Evolutionary conservation across 1,139 yeast genomes (phyloP), one percentile per base, ranked within the genome.

Genomic region (Geotrichum reessii): DNA sequence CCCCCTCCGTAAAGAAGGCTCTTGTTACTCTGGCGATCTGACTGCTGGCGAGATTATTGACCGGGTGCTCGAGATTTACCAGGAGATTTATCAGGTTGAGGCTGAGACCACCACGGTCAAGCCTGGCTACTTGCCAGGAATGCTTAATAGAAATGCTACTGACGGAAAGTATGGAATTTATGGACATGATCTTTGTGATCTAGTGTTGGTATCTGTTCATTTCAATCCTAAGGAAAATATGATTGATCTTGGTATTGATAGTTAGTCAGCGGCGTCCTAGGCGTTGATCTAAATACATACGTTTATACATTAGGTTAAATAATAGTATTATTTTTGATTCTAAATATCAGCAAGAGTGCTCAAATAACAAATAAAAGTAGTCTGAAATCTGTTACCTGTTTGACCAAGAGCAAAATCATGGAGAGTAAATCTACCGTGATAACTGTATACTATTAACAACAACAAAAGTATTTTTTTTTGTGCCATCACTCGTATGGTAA

Each of bases 151-250:
- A 27, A 54, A 53, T 31, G 51, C 58, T 4, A 58, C 60, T 1
- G 53, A 58, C 28, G 60, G 60, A 17, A 58, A 54, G 19, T 58
- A 58, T 11, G 60, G 60, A 6, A 42, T 58, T n/a, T 58, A 47
- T 31, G 60, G 60, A 2, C 60, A 58, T 51, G 58, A n/a, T 19
- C 48, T 58, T 28, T 47, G 49, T 21, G 60, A 58, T 27, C 28
- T 58, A 47, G 52, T 53, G 11, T 47, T 54, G 25, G 40, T 44
- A 14, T 37, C 52, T 9, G 37, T 51, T 14, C 31, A 47, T 2
- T 58, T 54, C 24, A 31, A 47, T n/a, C 21, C 46, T 5, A 44
- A 28, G 1, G 44, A 50, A 14, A 54, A 58, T 27, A 19, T 21
- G 12, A 54, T 58, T 31, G 25, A 44, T 40, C 11, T 58, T 21